Conservation (phyloP, 768 basidiomycete species). For the Leccinum pellstonianum region DNA sequence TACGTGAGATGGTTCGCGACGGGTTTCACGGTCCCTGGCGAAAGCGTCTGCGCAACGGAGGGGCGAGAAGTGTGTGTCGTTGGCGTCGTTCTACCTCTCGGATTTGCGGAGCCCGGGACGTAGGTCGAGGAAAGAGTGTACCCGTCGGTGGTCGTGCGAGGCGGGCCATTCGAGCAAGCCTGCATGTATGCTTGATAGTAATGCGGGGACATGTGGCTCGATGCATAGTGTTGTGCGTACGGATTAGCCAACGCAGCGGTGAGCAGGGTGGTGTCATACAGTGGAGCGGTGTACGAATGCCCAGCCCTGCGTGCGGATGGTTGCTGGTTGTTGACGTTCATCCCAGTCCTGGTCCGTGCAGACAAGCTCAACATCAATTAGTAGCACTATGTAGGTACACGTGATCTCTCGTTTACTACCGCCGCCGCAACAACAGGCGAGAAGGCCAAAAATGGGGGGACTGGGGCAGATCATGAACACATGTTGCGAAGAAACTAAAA, state of each 20-base stretch:
- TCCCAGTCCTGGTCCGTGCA: neutral
- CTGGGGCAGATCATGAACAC: conserved; percentile 16
- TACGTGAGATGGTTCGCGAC: conserved; percentile 19
- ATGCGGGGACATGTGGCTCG: conserved; percentile 42
- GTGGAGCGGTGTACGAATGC: conserved; percentile 13
- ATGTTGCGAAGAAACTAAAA: conserved; percentile 27
- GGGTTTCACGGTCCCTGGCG: conserved; percentile 11
- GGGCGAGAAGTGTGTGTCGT: neutral
- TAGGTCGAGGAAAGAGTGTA: conserved; percentile 42
- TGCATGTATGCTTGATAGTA: conserved; percentile 57
- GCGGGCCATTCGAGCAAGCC: conserved; percentile 17
- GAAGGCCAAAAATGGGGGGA: conserved; percentile 1
- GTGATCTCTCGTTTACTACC: conserved; percentile 16
- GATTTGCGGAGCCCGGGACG: conserved; percentile 18
- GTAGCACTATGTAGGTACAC: conserved; percentile 10
- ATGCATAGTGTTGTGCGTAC: conserved; percentile 29
- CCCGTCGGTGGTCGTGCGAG: conserved; percentile 33
- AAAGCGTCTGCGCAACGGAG: conserved; percentile 1
- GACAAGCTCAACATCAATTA: neutral
- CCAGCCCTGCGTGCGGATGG: conserved; percentile 4
- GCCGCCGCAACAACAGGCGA: conserved; percentile 2
- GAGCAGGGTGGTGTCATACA: conserved; percentile 26
- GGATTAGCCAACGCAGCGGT: conserved; percentile 30
- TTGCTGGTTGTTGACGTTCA: conserved; percentile 13
- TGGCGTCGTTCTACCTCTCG: neutral